Base-by-base conservation (phyloP, 75 land plant genomes). In the Selaginella tamariscina region DNA sequence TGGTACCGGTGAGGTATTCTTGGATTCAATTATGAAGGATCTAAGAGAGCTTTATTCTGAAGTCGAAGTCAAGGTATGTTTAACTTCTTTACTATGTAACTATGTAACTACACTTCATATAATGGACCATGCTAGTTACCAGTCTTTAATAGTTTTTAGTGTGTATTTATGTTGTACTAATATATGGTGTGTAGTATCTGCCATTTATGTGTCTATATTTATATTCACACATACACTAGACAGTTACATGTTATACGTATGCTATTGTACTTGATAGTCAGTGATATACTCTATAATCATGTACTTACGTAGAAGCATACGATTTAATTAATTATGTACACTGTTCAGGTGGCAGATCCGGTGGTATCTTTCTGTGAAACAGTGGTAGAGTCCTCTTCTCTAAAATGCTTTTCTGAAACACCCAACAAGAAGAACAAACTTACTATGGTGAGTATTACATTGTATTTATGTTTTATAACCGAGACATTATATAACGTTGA, bases 341-440 rank as follows among this genome's bases (percentile, higher is more conserved):
- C 29, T 13, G 27, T 64, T n/a, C 74, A 95, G 99, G 99, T 95
- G 72, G 99, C 99, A 49, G 99, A 95, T 79, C 99, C 99, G 9
- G 99, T 95, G 33, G 99, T 95, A 30, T 85, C 99, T 56, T 95
- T 95, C 65, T 95, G 99, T 82, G 99, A 95, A 81, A 95, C 99
- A 32, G 99, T 95, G 31, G 88, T 85, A 28, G 99, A 95, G 74
- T 72, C 99, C 5, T 95, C 99, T 22, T 95, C 99, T 2, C 78
- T 95, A 85, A 89, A 90, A 73, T 95, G 99, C 77, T 95, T 87
- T 84, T 96, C 99, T 49, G 99, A 95, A 80, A 95, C 99, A 31
- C 99, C 99, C 5, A 95, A 95, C 78, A 87, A 80, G 78, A 95
- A 81, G 74, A 95, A 95, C 68, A 95, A 87, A 73, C 87, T 95